These are phyloP conservation scores for Tillandsia fasciculata DNA, from an alignment of 176 grass and related monocot genomes.

Conservation along the genomic window DNA sequence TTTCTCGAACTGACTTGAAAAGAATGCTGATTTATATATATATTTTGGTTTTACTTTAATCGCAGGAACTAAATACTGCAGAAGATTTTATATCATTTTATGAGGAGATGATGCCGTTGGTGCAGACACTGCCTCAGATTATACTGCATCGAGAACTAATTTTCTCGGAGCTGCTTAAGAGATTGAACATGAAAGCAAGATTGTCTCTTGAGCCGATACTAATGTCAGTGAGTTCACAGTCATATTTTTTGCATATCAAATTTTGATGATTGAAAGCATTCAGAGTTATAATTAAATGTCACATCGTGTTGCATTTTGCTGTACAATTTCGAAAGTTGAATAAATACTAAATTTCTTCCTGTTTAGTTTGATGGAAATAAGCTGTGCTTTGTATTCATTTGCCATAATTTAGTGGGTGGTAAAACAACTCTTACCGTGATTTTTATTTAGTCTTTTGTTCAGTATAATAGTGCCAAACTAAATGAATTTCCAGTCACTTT, in stretches of 20 bases:
- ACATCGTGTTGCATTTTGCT: neutral
- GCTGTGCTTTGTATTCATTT: neutral
- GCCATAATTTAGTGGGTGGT: neutral
- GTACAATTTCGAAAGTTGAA: neutral
- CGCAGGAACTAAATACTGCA: conserved; percentile 78
- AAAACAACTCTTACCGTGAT: neutral
- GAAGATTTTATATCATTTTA: conserved; percentile 90
- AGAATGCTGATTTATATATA: conserved; percentile 12
- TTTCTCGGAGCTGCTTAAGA: conserved; percentile 53
- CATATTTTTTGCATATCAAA: neutral
- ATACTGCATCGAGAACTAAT: conserved; percentile 69
- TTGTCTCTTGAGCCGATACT: conserved; percentile 82
- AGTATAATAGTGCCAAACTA: too few relatives aligned
- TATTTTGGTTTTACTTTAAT: conserved; percentile 9
- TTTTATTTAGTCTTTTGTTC: neutral
- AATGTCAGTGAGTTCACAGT: conserved; percentile 38
- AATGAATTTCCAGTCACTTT: too few relatives aligned
- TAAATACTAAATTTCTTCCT: too few relatives aligned
- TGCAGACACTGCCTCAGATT: conserved; percentile 89
- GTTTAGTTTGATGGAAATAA: too few relatives aligned
- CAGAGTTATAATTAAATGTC: neutral
- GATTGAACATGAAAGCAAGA: conserved; percentile 60
- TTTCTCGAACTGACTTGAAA: too few relatives aligned
- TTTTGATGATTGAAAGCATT: neutral
- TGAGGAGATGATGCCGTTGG: conserved; percentile 65